phyloP scores from a whole-genome alignment of 495 filamentous ascomycete genomes.

The Aspergillus kassunensis region DNA sequence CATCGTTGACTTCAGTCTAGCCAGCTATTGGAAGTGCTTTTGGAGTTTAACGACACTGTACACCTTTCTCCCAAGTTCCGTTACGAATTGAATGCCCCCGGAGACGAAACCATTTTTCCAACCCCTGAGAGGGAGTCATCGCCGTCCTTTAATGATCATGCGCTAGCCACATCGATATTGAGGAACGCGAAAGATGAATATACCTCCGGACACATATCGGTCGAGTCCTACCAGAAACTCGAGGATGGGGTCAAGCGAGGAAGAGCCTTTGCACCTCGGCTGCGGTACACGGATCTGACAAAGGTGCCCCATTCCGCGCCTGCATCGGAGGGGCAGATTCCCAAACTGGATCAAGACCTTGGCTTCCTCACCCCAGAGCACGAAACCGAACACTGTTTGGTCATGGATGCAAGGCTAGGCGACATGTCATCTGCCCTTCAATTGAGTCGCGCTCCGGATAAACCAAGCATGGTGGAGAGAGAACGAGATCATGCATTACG shows the following conservation, averaged over 20 bases:
- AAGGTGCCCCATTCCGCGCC: slow-evolving; percentile 30
- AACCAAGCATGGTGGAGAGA: slow-evolving; percentile 42
- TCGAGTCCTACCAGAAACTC: slow-evolving; percentile 33
- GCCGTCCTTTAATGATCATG: slow-evolving; percentile 36
- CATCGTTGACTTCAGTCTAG: slow-evolving; percentile 29
- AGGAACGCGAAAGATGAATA: slow-evolving; percentile 44
- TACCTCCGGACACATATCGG: slow-evolving; percentile 37
- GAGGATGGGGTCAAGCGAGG: slow-evolving; percentile 39
- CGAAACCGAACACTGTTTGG: slow-evolving; percentile 73
- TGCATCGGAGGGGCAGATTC: slow-evolving; percentile 14
- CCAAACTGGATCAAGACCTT: slow-evolving; percentile 26
- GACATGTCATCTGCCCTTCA: slow-evolving; percentile 38
- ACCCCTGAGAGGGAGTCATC: slow-evolving; percentile 36
- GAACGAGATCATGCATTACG: slow-evolving; percentile 60
- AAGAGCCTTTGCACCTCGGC: slow-evolving; percentile 35
- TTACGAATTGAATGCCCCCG: slow-evolving; percentile 53
- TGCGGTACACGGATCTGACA: slow-evolving; percentile 30
- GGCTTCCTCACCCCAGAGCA: slow-evolving; percentile 71
- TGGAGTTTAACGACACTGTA: slow-evolving; percentile 77
- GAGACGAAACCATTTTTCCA: slow-evolving; percentile 34
- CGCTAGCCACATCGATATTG: slow-evolving; percentile 35
- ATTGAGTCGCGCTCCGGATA: slow-evolving; percentile 34
- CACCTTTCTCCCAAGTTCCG: slow-evolving; percentile 72
- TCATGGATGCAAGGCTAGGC: slow-evolving; percentile 64
- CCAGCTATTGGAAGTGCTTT: slow-evolving; percentile 75